These are phyloP conservation scores for Cladobotryum protrusum DNA, from an alignment of 2,329 filamentous ascomycete species.

Conservation along the genomic window DNA sequence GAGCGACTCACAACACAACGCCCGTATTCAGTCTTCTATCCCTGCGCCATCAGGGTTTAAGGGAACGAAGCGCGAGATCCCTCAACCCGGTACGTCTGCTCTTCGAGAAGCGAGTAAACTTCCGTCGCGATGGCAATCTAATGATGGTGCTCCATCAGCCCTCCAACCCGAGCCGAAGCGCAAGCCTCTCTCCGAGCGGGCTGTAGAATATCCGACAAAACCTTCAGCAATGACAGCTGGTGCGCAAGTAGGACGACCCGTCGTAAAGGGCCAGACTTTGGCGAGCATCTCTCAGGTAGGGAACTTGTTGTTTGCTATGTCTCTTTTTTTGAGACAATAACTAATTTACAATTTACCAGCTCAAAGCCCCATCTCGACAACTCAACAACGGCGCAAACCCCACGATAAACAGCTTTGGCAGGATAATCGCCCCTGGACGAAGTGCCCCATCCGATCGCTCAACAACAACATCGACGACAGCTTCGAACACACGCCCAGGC, in stretches of 20 bases:
- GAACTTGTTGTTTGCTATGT: constrained; percentile 6
- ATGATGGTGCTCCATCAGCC: constrained; percentile 30
- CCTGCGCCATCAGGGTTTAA: constrained; percentile 34
- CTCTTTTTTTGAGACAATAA: neutral
- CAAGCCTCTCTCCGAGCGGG: constrained; percentile 51
- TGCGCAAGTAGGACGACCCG: constrained; percentile 35
- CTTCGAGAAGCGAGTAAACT: neutral
- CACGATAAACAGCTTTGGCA: constrained; percentile 45
- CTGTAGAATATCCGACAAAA: constrained; percentile 42
- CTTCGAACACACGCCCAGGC: constrained; percentile 41
- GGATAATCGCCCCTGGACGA: constrained; percentile 50
- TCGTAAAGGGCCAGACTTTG: constrained; percentile 41
- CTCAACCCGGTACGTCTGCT: constrained; percentile 35
- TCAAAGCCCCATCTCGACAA: constrained; percentile 36
- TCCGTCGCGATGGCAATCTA: neutral
- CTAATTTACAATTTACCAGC: constrained; percentile 16
- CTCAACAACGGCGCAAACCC: constrained; percentile 23
- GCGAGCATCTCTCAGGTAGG: constrained; percentile 25
- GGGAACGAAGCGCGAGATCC: constrained; percentile 46
- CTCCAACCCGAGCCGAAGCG: constrained; percentile 53
- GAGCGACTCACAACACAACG: constrained; percentile 55
- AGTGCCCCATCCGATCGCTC: constrained; percentile 45
- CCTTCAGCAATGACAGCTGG: constrained; percentile 31
- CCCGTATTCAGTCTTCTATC: constrained; percentile 39
- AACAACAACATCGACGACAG: constrained; percentile 47